Percentiles rank a stretch among this genome's conserved stretches.
phyloP scores from a whole-genome alignment of 163 green algal species.

The Coccomyxa subellipsoidea region DNA sequence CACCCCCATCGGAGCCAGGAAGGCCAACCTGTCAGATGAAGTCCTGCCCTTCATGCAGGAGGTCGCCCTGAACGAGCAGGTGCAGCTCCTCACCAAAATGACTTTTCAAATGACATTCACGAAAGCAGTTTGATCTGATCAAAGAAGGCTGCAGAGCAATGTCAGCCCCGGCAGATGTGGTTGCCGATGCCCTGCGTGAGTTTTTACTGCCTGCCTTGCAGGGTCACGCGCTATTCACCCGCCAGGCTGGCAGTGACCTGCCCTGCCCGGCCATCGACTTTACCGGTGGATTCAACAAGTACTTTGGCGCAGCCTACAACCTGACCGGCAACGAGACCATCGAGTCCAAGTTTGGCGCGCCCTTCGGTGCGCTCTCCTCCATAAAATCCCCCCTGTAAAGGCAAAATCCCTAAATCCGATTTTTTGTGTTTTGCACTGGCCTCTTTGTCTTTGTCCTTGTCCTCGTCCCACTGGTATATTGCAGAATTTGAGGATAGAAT shows the following conservation, averaged over 20 bases:
- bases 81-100: too few relatives aligned
- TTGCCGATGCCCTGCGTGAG: background rate
- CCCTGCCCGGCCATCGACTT: slow-evolving; percentile 31
- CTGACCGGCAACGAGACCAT: slow-evolving; percentile 16
- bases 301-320: slow-evolving; percentile 21
- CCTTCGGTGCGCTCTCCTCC: background rate
- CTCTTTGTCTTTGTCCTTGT: too few relatives aligned
- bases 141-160: too few relatives aligned
- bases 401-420: background rate
- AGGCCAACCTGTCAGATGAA: slow-evolving; percentile 32
- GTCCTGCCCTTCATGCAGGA: slow-evolving; percentile 36
- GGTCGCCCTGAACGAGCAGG: slow-evolving; percentile 45
- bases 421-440: too few relatives aligned
- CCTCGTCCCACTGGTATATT: too few relatives aligned
- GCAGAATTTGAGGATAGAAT: too few relatives aligned
- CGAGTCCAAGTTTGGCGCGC: slow-evolving; percentile 3
- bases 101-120: too few relatives aligned
- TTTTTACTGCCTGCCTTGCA: slow-evolving; percentile 1
- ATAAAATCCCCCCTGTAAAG: background rate
- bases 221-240: slow-evolving; percentile 33
- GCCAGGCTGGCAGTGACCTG: slow-evolving; percentile 23
- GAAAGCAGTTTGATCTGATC: too few relatives aligned
- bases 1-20: slow-evolving; percentile 25
- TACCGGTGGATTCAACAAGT: slow-evolving; percentile 29
- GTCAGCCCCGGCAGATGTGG: too few relatives aligned